Conservation (phyloP, 2,329 filamentous ascomycete genomes). For the Aspergillus carbonarius region DNA sequence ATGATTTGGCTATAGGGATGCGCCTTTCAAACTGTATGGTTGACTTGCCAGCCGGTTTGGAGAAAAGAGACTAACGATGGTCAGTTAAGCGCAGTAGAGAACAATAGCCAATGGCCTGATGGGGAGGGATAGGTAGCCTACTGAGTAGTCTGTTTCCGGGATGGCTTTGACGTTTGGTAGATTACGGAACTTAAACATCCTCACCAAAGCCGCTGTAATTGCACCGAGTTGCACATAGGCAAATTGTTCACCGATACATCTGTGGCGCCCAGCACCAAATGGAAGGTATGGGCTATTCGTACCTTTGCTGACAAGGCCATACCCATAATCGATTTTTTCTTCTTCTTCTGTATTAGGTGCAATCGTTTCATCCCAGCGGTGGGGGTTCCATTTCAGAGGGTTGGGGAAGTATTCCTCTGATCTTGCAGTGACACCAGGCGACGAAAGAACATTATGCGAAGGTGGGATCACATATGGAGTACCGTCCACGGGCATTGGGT, state of each 20-base stretch:
- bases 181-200: constrained; percentile 77
- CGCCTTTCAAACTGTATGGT: constrained; percentile 70
- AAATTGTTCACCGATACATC: constrained; percentile 96
- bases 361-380: constrained; percentile 74
- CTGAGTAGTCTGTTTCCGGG: constrained; percentile 58
- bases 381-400: constrained; percentile 80
- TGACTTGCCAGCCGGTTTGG: constrained; percentile 68
- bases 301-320: constrained; percentile 89
- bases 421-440: constrained; percentile 76
- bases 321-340: constrained; percentile 88
- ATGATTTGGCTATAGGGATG: constrained; percentile 26
- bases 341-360: constrained; percentile 53
- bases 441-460: constrained; percentile 76
- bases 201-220: constrained; percentile 73
- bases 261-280: constrained; percentile 87
- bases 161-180: constrained; percentile 24
- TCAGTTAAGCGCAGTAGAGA: not conserved
- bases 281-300: constrained; percentile 86
- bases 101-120: not conserved
- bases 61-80: constrained; percentile 60
- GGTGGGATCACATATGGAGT: constrained; percentile 81
- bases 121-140: constrained; percentile 32
- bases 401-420: constrained; percentile 77
- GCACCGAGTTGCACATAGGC: constrained; percentile 89
- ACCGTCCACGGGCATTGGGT: constrained; percentile 77